Evolutionary conservation across 805 yeast genomes (phyloP), one percentile per base, ranked within the genome.

Genomic region (Saturnispora zaruensis): DNA sequence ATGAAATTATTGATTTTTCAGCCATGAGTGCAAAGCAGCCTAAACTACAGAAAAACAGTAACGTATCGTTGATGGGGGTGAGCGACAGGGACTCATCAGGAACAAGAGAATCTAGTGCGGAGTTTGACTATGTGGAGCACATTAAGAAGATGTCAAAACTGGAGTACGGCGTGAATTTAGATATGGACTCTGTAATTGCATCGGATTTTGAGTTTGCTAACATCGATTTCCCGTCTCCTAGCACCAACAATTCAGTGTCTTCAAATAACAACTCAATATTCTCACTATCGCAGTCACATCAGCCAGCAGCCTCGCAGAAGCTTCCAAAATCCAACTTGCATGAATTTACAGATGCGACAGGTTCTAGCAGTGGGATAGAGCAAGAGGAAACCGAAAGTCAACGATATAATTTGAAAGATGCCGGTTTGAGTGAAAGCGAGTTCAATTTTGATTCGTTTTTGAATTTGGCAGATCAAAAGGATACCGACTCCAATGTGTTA

Each of bases 41-140:
- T 11, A 41, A 41, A 14, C 41, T 47, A 20, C 26, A 20, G 8
- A 42, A 14, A 30, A 30, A 16, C 7, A 28, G 36, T 28, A 28
- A 42, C 5, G 23, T 30, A 11, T 42, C 45, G 6, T 28, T 42
- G n/a, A 28, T 42, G 6, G 16, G 26, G 11, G 18, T n/a, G 21
- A 38, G 23, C 24, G 42, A 38, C 9, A 6, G 21, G 8, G 42
- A 38, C 2, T 38, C 42, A 6, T 23, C 28, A 2, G 49, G 33
- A 18, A n/a, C 34, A 6, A 24, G 47, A 28, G 36, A 43, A 16
- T 18, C 24, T 2, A 48, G 47, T 30, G 30, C 23, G 6, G 47
- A 43, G 46, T 66, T 67, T 46, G 70, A 67, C 51, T 67, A 67
- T 51, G 65, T 67, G 25, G 69, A 65, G 46, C 71, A 67, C 52